Evolutionary conservation across 257 asterid species (phyloP).

Genomic region (Solanum virginianum): DNA sequence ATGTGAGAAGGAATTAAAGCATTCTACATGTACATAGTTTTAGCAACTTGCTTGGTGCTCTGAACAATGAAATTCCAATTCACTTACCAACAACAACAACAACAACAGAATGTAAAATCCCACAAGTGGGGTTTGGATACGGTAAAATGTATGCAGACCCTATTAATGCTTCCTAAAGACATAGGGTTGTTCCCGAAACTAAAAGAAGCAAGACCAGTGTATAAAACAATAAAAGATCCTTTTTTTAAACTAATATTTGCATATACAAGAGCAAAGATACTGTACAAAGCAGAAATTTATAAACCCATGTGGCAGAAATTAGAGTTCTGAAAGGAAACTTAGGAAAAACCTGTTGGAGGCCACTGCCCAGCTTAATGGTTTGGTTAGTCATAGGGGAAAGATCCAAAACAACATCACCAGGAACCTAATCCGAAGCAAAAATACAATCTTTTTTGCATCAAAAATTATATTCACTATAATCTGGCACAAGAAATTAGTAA

Average conservation of each 20-base stretch:
- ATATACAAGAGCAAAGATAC: background rate
- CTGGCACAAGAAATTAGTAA: background rate
- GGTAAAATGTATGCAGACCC: too few relatives aligned
- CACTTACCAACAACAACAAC: background rate
- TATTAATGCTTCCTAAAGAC: too few relatives aligned
- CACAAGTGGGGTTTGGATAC: too few relatives aligned
- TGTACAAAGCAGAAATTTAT: background rate
- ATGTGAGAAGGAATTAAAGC: background rate
- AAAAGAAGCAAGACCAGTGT: background rate
- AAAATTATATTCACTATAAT: background rate
- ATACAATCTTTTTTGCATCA: background rate
- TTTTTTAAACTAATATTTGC: background rate
- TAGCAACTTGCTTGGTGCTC: background rate
- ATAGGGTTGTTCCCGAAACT: too few relatives aligned
- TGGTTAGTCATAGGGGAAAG: constrained; percentile 60
- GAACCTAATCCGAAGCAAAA: constrained; percentile 31
- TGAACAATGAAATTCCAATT: background rate
- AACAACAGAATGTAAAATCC: too few relatives aligned
- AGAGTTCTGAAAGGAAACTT: background rate
- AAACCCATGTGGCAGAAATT: background rate
- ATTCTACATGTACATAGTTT: background rate
- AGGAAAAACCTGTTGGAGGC: constrained; percentile 74
- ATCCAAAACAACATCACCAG: constrained; percentile 88
- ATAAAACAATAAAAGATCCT: background rate
- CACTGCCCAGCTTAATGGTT: constrained; percentile 81